Conservation (phyloP, 2,329 filamentous ascomycete genomes). For the Ophiosphaerella herpotricha region DNA sequence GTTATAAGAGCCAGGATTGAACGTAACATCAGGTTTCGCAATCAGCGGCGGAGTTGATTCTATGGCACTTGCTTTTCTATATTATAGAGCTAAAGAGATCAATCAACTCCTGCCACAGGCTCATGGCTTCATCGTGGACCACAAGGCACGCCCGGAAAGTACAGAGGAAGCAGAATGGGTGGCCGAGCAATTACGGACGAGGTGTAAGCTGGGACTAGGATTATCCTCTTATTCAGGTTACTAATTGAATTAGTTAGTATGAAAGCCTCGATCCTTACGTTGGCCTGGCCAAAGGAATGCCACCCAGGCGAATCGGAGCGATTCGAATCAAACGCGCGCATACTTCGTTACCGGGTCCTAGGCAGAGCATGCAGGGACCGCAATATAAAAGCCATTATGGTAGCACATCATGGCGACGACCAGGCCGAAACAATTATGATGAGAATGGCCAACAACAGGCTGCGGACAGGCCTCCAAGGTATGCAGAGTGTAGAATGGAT, state of each 20-base stretch:
- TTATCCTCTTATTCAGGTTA: background rate
- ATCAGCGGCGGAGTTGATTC: conserved; percentile 94
- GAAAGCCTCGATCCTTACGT: conserved; percentile 36
- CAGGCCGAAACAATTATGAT: conserved; percentile 88
- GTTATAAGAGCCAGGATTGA: conserved; percentile 6
- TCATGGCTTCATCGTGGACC: conserved; percentile 65
- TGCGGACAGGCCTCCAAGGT: conserved; percentile 71
- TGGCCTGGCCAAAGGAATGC: conserved; percentile 46
- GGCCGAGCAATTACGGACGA: conserved; percentile 48
- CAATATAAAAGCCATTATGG: conserved; percentile 65
- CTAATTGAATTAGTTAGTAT: conserved; percentile 35
- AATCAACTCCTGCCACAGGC: conserved; percentile 35
- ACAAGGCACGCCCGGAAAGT: conserved; percentile 61
- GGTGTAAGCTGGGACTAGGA: conserved; percentile 44
- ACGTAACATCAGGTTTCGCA: conserved; percentile 61
- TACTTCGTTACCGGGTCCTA: conserved; percentile 72
- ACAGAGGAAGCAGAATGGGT: conserved; percentile 60
- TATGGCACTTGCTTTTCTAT: conserved; percentile 89
- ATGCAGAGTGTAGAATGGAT: conserved; percentile 70
- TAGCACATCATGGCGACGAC: conserved; percentile 89
- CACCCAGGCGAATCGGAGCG: conserved; percentile 59
- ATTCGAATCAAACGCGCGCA: conserved; percentile 78
- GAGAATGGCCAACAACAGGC: conserved; percentile 71
- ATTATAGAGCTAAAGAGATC: conserved; percentile 45
- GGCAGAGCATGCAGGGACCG: conserved; percentile 62